Evolutionary conservation across 345 rosid species (phyloP).

Genomic region (Balakata baccata): DNA sequence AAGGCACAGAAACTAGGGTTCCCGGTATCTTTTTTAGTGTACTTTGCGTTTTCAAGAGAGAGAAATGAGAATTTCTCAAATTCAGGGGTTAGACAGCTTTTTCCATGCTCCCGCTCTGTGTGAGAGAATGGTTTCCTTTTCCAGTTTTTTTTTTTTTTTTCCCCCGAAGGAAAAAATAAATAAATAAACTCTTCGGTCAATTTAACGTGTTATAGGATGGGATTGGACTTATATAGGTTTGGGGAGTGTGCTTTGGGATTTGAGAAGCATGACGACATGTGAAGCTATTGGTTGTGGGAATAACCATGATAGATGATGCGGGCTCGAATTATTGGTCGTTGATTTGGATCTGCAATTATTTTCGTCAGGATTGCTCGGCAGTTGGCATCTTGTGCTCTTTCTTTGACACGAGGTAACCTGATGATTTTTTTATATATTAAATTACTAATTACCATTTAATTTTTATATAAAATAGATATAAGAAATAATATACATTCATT

Average conservation of each 20-base stretch:
- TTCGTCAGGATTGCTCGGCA: background rate
- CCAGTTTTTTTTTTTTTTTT: constrained; percentile 7
- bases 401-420: background rate
- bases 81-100: constrained; percentile 27
- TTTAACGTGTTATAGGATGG: background rate
- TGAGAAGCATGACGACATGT: constrained; percentile 21
- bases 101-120: constrained; percentile 34
- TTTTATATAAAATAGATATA: no score
- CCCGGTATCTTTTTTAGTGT: background rate
- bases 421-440: no score
- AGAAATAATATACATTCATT: no score
- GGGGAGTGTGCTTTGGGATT: constrained; percentile 21
- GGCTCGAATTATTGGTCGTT: background rate
- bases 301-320: background rate
- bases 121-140: background rate
- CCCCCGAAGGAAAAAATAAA: background rate
- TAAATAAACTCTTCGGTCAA: background rate
- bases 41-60: constrained; percentile 9
- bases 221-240: background rate
- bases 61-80: background rate
- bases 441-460: no score
- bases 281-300: constrained; percentile 2
- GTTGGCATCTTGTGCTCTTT: background rate
- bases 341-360: background rate
- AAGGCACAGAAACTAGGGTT: constrained; percentile 41